Percentiles rank a stretch among this genome's conserved stretches.
These are phyloP conservation scores for Chimonanthus salicifolius DNA, from an alignment of 164 flowering plant species.

Conservation along the genomic window DNA sequence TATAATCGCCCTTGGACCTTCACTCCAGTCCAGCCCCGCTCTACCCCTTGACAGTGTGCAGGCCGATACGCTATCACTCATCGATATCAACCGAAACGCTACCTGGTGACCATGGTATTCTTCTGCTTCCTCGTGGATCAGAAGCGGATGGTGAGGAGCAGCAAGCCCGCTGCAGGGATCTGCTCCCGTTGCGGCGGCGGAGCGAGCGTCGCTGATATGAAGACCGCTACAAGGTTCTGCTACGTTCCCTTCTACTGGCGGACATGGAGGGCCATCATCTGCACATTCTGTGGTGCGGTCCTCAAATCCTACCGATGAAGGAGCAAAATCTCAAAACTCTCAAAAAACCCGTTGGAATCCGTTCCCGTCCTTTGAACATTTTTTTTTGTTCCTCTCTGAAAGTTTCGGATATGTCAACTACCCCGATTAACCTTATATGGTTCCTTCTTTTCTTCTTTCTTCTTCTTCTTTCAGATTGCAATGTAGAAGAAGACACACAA, in stretches of 20 bases:
- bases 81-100: not conserved
- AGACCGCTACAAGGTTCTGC: constrained; percentile 64
- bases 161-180: constrained; percentile 77
- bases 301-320: constrained; percentile 47
- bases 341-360: not conserved
- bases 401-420: not conserved
- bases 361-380: no score
- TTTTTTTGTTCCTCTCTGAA: not conserved
- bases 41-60: no score
- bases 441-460: no score
- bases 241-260: constrained; percentile 67
- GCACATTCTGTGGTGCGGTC: constrained; percentile 72
- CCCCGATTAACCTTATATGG: no score
- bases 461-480: not conserved
- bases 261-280: constrained; percentile 67
- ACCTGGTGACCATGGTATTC: constrained; percentile 42
- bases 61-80: no score
- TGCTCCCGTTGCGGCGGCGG: constrained; percentile 84
- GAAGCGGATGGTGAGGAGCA: constrained; percentile 37
- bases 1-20: not conserved
- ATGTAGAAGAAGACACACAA: no score
- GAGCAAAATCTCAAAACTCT: not conserved
- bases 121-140: constrained; percentile 84
- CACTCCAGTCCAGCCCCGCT: not conserved
- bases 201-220: constrained; percentile 82